Conservation (phyloP, 1,284 basidiomycete genomes). For the Puccinia horiana region DNA sequence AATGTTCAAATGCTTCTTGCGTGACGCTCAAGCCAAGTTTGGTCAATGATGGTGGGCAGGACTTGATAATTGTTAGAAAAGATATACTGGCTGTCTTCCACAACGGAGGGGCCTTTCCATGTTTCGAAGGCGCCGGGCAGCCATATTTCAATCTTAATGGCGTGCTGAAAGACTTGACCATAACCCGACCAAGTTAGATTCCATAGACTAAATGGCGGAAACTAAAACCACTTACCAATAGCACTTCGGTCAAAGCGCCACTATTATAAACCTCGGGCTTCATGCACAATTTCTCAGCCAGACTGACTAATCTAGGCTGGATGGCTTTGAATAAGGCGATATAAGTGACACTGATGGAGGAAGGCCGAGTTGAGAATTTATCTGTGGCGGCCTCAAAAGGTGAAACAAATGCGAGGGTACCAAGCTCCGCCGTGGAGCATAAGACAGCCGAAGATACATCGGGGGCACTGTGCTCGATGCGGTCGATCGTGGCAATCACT, state of each 20-base stretch:
- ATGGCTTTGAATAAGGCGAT: conserved; percentile 79
- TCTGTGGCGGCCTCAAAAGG: conserved; percentile 67
- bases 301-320: conserved; percentile 77
- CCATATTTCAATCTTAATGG: conserved; percentile 93
- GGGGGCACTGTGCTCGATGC: conserved; percentile 68
- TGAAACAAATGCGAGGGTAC: conserved; percentile 78
- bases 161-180: conserved; percentile 73
- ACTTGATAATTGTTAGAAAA: conserved; percentile 52
- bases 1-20: conserved; percentile 68
- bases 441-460: conserved; percentile 74
- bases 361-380: conserved; percentile 54
- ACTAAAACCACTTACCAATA: conserved; percentile 67
- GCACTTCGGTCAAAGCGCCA: conserved; percentile 76
- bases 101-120: conserved; percentile 76
- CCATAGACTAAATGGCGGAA: background rate
- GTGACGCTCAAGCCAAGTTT: conserved; percentile 62
- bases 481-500: conserved; percentile 70
- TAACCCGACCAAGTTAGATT: background rate
- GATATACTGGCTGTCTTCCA: conserved; percentile 75
- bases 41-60: background rate
- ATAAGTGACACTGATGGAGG: conserved; percentile 74
- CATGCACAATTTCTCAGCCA: conserved; percentile 67
- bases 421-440: conserved; percentile 78
- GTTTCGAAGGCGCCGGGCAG: conserved; percentile 81
- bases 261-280: conserved; percentile 70